Percentiles rank a stretch among this genome's conserved stretches.
These are phyloP conservation scores for Quercus phellos DNA, from an alignment of 331 rosid genomes.

Conservation along the genomic window DNA sequence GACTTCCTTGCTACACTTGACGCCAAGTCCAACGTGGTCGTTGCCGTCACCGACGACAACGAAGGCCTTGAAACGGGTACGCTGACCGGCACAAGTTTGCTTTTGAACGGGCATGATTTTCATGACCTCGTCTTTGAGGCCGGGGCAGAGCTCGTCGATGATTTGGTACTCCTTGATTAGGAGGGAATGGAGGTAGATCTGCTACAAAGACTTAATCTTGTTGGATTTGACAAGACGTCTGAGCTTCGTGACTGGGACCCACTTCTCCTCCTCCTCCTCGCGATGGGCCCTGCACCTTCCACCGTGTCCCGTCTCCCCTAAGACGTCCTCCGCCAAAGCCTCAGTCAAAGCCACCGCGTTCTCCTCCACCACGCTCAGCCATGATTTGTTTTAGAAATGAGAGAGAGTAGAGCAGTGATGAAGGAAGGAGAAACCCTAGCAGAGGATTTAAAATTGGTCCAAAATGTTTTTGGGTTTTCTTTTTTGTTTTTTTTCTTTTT, in stretches of 20 bases:
- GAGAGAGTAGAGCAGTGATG: background rate
- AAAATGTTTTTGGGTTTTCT: no score
- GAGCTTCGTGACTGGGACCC: conserved; percentile 79
- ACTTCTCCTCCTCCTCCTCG: conserved; percentile 64
- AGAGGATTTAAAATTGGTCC: background rate
- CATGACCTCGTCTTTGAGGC: conserved; percentile 77
- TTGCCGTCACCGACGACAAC: conserved; percentile 61
- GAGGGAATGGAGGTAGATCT: conserved; percentile 70
- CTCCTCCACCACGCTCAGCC: conserved; percentile 62
- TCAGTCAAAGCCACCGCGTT: conserved; percentile 55
- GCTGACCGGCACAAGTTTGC: conserved; percentile 71
- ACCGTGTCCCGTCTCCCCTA: conserved; percentile 51
- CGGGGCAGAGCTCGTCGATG: conserved; percentile 56
- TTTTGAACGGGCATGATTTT: conserved; percentile 83
- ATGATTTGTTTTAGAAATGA: conserved; percentile 3
- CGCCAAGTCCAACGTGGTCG: conserved; percentile 71
- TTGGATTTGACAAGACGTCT: conserved; percentile 68
- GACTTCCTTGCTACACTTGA: conserved; percentile 76
- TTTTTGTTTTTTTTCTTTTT: no score
- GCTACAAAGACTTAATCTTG: conserved; percentile 51
- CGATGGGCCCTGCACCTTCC: conserved; percentile 47
- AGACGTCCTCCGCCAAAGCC: conserved; percentile 53
- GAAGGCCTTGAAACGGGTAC: conserved; percentile 76
- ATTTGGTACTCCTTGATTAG: conserved; percentile 75
- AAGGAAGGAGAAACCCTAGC: background rate